Evolutionary conservation across 768 basidiomycete species (phyloP).

Genomic region (Boletus coccyginus): DNA sequence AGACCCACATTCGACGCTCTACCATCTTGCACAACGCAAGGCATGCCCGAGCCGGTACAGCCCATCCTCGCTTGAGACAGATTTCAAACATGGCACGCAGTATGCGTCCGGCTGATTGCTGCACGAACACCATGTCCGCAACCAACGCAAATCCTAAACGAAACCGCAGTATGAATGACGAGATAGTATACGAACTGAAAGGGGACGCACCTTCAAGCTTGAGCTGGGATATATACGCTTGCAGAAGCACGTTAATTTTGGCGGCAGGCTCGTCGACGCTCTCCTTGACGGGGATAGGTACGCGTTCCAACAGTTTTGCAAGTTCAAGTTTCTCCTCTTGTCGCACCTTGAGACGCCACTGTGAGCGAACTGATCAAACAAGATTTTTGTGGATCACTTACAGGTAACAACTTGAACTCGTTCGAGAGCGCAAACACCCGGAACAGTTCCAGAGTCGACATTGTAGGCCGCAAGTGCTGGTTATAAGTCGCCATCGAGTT

Average conservation of each 20-base stretch:
- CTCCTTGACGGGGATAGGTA: conserved; percentile 97
- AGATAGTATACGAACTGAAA: not conserved
- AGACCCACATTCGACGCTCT: conserved; percentile 71
- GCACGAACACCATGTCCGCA: conserved; percentile 94
- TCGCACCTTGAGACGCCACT: conserved; percentile 45
- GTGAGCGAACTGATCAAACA: conserved; percentile 3
- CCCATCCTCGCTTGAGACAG: conserved; percentile 98
- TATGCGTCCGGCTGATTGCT: conserved; percentile 96
- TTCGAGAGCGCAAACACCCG: conserved; percentile 93
- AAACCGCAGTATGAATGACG: not conserved
- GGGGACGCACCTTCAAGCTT: conserved; percentile 70
- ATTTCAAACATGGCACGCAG: conserved; percentile 97
- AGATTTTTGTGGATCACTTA: conserved; percentile 26
- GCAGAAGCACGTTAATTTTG: conserved; percentile 95
- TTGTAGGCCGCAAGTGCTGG: conserved; percentile 83
- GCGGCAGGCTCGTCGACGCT: conserved; percentile 93
- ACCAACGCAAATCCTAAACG: conserved; percentile 72
- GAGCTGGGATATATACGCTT: conserved; percentile 91
- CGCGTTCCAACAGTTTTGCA: conserved; percentile 85
- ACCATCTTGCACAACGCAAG: conserved; percentile 97
- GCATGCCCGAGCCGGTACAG: conserved; percentile 86
- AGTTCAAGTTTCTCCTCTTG: conserved; percentile 87
- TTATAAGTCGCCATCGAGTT: conserved; percentile 97
- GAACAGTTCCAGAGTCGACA: conserved; percentile 90
- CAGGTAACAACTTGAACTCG: conserved; percentile 91